These are phyloP conservation scores for Trichoderma sp. DNA, from an alignment of 2,329 filamentous ascomycete species.

Conservation along the genomic window DNA sequence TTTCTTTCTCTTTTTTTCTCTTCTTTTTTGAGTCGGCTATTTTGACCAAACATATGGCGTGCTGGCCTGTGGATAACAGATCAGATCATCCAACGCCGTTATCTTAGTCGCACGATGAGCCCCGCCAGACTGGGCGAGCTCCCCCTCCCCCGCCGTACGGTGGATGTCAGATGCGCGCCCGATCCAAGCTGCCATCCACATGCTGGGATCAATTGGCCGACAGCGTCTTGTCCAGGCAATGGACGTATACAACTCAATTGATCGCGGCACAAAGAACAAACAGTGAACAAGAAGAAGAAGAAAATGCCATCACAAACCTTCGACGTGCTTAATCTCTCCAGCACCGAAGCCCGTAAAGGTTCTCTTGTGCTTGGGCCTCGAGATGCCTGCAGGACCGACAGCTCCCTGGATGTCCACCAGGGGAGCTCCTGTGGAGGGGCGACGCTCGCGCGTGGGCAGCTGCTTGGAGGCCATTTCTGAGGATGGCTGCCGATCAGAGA, in stretches of 20 bases:
- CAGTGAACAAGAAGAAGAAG: not conserved
- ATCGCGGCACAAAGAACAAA: not conserved
- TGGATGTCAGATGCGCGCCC: not conserved
- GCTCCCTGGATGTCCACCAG: slow-evolving; percentile 85
- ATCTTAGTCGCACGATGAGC: slow-evolving; percentile 25
- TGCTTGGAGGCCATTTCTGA: slow-evolving; percentile 42
- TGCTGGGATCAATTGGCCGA: not conserved
- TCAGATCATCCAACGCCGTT: not conserved
- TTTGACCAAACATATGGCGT: not conserved
- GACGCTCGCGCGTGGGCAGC: slow-evolving; percentile 70
- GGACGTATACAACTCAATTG: not conserved
- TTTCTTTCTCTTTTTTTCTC: not conserved
- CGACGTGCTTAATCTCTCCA: slow-evolving; percentile 88
- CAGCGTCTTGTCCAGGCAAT: not conserved
- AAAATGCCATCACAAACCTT: slow-evolving; percentile 60
- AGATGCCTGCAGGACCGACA: slow-evolving; percentile 82
- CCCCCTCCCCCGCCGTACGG: slow-evolving; percentile 20
- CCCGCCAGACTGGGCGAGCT: slow-evolving; percentile 25
- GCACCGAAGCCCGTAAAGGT: slow-evolving; percentile 95
- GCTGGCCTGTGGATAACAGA: not conserved
- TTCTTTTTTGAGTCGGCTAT: not conserved
- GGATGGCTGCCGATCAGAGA: not conserved
- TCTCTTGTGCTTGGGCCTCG: slow-evolving; percentile 91
- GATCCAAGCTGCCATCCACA: not conserved
- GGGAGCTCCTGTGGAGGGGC: slow-evolving; percentile 78